A percentile compares a stretch with the other conserved stretches of the same genome.
phyloP scores from a whole-genome alignment of 192 early-diverging fungal genomes.

The Coemansia aciculifera region DNA sequence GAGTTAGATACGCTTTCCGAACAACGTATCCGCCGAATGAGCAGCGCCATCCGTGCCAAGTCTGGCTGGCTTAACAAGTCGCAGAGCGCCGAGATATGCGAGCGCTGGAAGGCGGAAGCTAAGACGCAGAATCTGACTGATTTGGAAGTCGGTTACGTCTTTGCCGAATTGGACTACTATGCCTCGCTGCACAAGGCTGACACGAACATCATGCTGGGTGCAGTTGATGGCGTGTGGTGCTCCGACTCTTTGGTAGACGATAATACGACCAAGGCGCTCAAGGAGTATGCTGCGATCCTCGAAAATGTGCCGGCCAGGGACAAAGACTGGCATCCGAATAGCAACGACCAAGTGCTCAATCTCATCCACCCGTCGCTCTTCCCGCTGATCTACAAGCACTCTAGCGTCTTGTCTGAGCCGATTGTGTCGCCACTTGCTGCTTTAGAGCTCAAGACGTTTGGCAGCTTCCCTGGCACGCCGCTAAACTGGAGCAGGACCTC shows the following conservation, averaged over 20 bases:
- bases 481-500: constrained; percentile 14
- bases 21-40: constrained; percentile 29
- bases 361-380: constrained; percentile 58
- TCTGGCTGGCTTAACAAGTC: constrained; percentile 44
- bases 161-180: constrained; percentile 47
- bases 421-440: constrained; percentile 29
- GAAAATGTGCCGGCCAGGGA: constrained; percentile 31
- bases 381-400: background rate
- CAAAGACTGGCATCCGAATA: constrained; percentile 52
- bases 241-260: constrained; percentile 36
- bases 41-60: constrained; percentile 54
- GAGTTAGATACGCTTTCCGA: constrained; percentile 16
- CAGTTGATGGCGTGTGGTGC: constrained; percentile 37
- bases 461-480: constrained; percentile 16
- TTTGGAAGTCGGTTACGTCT: constrained; percentile 40
- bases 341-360: constrained; percentile 54
- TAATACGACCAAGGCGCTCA: constrained; percentile 18
- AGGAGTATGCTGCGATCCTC: constrained; percentile 31
- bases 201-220: constrained; percentile 21
- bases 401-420: constrained; percentile 18
- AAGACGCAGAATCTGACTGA: constrained; percentile 12
- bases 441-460: constrained; percentile 29
- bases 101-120: constrained; percentile 22
- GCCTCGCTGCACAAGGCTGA: constrained; percentile 27
- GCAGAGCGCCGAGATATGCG: constrained; percentile 22